Conservation (phyloP, 495 filamentous ascomycete species). For the Penicillium manginii region DNA sequence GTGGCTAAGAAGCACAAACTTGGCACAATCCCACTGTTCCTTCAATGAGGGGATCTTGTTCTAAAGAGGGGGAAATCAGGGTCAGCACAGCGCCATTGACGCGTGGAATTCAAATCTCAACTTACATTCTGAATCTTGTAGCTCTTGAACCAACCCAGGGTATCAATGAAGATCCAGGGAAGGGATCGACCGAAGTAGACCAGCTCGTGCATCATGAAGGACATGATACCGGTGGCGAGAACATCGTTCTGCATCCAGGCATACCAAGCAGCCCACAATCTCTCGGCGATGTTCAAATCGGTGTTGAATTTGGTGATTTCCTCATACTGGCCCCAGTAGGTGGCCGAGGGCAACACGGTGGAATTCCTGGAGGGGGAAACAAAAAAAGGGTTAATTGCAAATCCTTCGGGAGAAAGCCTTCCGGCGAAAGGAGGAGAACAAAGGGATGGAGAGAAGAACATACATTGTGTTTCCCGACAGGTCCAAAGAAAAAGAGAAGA, state of each 20-base stretch:
- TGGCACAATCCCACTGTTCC: constrained; percentile 94
- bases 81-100: background rate
- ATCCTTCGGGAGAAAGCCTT: background rate
- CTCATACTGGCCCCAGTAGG: constrained; percentile 82
- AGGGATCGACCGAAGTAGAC: constrained; percentile 93
- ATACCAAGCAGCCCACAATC: constrained; percentile 94
- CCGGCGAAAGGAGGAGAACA: background rate
- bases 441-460: constrained; percentile 1
- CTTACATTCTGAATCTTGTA: constrained; percentile 92
- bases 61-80: constrained; percentile 40
- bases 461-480: constrained; percentile 10
- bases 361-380: constrained; percentile 52
- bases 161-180: constrained; percentile 93
- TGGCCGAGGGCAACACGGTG: constrained; percentile 57
- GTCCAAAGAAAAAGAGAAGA: background rate
- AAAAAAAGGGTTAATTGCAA: background rate
- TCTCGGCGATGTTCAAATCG: constrained; percentile 81
- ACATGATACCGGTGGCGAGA: constrained; percentile 95
- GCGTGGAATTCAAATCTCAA: constrained; percentile 8
- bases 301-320: constrained; percentile 87
- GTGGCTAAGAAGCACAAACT: constrained; percentile 86
- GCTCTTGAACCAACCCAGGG: constrained; percentile 80
- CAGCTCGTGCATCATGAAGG: constrained; percentile 90
- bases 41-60: constrained; percentile 85
- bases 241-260: constrained; percentile 98